phyloP scores from a whole-genome alignment of 305 asterid species.

The Withania somnifera region DNA sequence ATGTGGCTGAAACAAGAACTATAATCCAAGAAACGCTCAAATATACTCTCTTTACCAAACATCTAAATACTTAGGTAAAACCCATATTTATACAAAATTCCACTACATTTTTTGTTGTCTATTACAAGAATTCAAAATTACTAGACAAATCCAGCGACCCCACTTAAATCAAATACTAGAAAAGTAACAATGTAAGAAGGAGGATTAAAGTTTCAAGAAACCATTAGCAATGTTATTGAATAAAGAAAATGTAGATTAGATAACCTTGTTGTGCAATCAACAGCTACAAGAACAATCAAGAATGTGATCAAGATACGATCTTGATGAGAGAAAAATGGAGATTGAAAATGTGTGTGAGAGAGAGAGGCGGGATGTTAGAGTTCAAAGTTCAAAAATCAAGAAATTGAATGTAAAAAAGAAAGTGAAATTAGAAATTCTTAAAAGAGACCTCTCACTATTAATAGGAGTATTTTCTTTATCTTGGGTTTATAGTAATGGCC shows the following conservation, averaged over 20 bases:
- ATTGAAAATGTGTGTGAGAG: neutral
- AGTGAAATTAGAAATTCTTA: too few species aligned
- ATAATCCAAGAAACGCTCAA: neutral
- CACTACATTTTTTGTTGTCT: neutral
- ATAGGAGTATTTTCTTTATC: neutral
- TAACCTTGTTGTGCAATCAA: neutral
- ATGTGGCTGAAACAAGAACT: neutral
- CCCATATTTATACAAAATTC: neutral
- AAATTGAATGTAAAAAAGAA: neutral
- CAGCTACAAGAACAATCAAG: neutral
- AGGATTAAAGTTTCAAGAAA: neutral
- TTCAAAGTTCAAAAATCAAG: neutral
- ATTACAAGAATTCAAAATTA: neutral
- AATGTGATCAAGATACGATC: neutral
- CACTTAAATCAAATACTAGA: neutral
- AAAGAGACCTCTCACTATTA: neutral
- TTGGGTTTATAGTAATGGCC: neutral
- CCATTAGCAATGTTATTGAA: neutral
- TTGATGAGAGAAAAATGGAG: neutral
- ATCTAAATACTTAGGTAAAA: neutral
- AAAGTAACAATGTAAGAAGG: neutral
- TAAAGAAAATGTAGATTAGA: neutral
- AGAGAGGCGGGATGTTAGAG: conserved; percentile 8
- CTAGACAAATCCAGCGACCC: neutral
- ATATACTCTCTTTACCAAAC: neutral